phyloP scores from a whole-genome alignment of 225 moss, liverwort and hornwort genomes.

The Antitrichia curtipendula region DNA sequence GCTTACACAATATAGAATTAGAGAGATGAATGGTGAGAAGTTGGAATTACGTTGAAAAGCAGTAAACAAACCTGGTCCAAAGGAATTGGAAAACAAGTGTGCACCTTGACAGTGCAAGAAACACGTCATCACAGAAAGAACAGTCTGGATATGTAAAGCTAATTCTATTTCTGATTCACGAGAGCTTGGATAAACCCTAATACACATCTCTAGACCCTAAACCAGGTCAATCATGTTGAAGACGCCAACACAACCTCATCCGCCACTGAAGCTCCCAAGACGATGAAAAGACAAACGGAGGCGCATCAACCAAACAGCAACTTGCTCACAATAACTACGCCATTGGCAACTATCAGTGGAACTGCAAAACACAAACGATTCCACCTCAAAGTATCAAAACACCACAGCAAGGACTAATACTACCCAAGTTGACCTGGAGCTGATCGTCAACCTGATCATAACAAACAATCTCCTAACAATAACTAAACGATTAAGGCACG shows the following conservation, averaged over 20 bases:
- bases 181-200: conserved; percentile 13
- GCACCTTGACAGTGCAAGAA: conserved; percentile 8
- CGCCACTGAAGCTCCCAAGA: neutral
- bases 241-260: neutral
- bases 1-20: neutral
- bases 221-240: neutral
- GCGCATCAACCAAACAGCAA: conserved; percentile 20
- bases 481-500: no score
- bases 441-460: neutral
- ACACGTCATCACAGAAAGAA: conserved; percentile 6
- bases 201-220: neutral
- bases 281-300: neutral
- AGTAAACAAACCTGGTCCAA: neutral
- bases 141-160: conserved; percentile 9
- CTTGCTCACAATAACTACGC: conserved; percentile 30
- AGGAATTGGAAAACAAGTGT: neutral
- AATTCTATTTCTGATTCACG: conserved; percentile 10
- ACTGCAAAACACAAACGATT: conserved; percentile 16
- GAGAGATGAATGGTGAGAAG: neutral
- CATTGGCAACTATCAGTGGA: conserved; percentile 30
- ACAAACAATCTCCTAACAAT: neutral
- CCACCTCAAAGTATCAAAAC: neutral
- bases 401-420: neutral
- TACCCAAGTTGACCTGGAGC: neutral
- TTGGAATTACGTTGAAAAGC: neutral